Conservation (phyloP, 345 rosid genomes). For the Sisymbrium irio region DNA sequence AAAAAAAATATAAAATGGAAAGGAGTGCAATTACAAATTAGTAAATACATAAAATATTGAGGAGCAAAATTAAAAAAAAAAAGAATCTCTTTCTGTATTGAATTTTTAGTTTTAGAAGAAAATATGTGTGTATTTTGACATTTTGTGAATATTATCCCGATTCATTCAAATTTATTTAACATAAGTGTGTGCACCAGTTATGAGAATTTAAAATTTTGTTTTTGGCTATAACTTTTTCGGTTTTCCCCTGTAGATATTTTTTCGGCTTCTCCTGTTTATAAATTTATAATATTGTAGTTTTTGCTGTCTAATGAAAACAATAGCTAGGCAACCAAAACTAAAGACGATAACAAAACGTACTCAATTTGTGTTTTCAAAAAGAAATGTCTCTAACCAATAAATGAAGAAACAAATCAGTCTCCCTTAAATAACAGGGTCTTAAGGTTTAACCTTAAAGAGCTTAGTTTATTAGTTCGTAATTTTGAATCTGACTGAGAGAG, state of each 20-base stretch:
- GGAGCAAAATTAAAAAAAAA: neutral
- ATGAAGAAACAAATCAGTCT: neutral
- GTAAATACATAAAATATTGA: neutral
- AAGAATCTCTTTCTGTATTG: no score
- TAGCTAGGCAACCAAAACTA: slow-evolving; percentile 8
- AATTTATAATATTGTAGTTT: neutral
- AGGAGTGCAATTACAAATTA: neutral
- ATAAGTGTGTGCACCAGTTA: neutral
- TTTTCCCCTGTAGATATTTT: neutral
- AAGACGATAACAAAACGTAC: neutral
- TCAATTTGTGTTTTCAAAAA: neutral
- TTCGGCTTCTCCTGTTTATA: neutral
- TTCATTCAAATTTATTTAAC: neutral
- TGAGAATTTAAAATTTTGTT: neutral
- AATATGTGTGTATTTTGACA: neutral
- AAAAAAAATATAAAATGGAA: neutral
- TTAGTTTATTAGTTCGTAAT: slow-evolving; percentile 13
- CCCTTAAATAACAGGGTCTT: neutral
- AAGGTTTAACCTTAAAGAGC: neutral
- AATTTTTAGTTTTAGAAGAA: no score
- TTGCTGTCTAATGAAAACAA: neutral
- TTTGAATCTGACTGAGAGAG: neutral
- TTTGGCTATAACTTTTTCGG: neutral
- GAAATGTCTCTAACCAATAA: slow-evolving; percentile 14
- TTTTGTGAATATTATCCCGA: neutral